Percentiles rank a stretch among this genome's conserved stretches.
These are phyloP conservation scores for Neltuma alba DNA, from an alignment of 306 rosid genomes.

Conservation along the genomic window DNA sequence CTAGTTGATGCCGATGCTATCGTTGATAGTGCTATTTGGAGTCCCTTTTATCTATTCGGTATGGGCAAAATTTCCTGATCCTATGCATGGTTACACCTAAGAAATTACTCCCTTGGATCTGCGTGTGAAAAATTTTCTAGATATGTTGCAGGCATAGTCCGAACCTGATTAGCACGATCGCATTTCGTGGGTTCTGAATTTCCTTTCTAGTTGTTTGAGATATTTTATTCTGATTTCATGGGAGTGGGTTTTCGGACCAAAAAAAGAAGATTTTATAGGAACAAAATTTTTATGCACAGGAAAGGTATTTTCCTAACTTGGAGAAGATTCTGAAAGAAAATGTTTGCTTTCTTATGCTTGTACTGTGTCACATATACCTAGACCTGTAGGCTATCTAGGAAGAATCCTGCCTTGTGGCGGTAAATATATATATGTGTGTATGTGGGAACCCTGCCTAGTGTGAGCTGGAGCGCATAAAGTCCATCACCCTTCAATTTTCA, in stretches of 20 bases:
- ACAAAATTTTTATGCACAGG: not conserved
- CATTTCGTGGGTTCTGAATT: not conserved
- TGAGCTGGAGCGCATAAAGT: slow-evolving; percentile 37
- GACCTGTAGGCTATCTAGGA: not conserved
- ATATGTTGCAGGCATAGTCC: not conserved
- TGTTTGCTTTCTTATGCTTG: not conserved
- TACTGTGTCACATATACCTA: not conserved
- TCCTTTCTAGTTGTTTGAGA: not conserved
- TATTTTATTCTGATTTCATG: not conserved
- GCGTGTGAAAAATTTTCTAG: too few relatives aligned
- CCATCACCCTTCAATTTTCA: slow-evolving; percentile 28
- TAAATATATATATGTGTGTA: too few relatives aligned
- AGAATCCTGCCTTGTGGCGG: not conserved
- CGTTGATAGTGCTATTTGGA: not conserved
- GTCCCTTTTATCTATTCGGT: not conserved
- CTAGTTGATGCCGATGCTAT: not conserved
- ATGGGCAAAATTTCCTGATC: too few relatives aligned
- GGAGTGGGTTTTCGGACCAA: too few relatives aligned
- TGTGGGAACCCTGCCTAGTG: not conserved
- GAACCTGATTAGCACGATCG: not conserved
- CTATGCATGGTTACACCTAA: too few relatives aligned
- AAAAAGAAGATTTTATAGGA: too few relatives aligned
- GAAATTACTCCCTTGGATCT: too few relatives aligned
- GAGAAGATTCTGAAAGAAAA: slow-evolving; percentile 1
- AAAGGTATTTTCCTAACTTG: not conserved